These are phyloP conservation scores for Mortierella sp. DNA, from an alignment of 371 early-diverging fungal genomes.

Conservation along the genomic window DNA sequence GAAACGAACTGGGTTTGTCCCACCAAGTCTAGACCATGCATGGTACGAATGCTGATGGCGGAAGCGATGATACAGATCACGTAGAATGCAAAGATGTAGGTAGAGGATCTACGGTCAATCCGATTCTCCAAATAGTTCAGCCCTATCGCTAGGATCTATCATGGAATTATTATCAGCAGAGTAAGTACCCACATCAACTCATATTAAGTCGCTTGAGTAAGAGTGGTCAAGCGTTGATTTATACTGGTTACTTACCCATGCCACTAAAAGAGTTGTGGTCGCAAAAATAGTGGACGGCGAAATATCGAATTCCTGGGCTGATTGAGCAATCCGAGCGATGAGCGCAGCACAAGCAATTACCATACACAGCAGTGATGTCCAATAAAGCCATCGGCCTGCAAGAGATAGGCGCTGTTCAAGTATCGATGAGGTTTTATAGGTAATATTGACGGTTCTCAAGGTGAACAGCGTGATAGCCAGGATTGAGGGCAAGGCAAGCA, in stretches of 20 bases:
- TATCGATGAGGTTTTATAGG: neutral
- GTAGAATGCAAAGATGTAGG: constrained; percentile 24
- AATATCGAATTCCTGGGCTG: constrained; percentile 1
- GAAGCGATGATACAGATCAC: constrained; percentile 20
- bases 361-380: constrained; percentile 18
- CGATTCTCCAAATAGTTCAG: constrained; percentile 25
- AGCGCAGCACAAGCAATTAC: constrained; percentile 17
- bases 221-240: too few relatives aligned
- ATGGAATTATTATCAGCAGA: neutral
- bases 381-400: constrained; percentile 12
- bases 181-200: neutral
- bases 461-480: constrained; percentile 23
- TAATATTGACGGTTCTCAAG: neutral
- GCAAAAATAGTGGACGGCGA: constrained; percentile 13
- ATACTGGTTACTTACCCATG: constrained; percentile 41
- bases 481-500: constrained; percentile 26
- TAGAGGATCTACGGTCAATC: constrained; percentile 20
- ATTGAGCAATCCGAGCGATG: constrained; percentile 16
- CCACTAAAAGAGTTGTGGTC: constrained; percentile 13
- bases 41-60: constrained; percentile 30
- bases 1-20: constrained; percentile 24
- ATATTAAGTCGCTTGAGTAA: neutral
- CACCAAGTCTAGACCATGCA: constrained; percentile 3
- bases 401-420: neutral
- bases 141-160: constrained; percentile 17